A percentile compares a stretch with the other conserved stretches of the same genome.
These are phyloP conservation scores for Phytophthora aleatoria DNA, from an alignment of 352 stramenopile species.

Conservation along the genomic window DNA sequence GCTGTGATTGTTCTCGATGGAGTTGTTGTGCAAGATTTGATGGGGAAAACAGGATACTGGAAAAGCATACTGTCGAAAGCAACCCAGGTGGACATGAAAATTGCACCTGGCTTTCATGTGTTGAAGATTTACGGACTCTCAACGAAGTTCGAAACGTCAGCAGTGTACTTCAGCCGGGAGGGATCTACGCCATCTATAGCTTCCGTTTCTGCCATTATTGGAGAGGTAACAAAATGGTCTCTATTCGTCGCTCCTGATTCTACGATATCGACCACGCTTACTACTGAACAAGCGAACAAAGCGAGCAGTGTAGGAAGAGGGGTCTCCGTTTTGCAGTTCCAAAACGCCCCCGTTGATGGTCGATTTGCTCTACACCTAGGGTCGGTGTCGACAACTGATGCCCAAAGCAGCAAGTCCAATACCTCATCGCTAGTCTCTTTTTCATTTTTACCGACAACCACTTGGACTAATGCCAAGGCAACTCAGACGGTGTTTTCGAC, in stretches of 20 bases:
- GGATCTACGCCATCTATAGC: constrained; percentile 30
- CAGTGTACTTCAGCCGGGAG: constrained; percentile 54
- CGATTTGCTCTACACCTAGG: constrained; percentile 46
- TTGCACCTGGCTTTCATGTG: constrained; percentile 43
- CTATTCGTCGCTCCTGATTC: constrained; percentile 40
- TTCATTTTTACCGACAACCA: constrained; percentile 42
- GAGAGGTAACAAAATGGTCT: constrained; percentile 45
- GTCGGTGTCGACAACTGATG: constrained; percentile 39
- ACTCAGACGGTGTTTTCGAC: constrained; percentile 36
- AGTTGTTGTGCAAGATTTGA: constrained; percentile 49
- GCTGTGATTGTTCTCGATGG: constrained; percentile 53
- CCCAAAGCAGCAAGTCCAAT: constrained; percentile 41
- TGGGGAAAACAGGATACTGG: constrained; percentile 49
- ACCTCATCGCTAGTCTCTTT: constrained; percentile 48
- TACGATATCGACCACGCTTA: constrained; percentile 28
- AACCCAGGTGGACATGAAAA: constrained; percentile 45
- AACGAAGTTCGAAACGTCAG: constrained; percentile 49
- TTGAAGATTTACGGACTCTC: constrained; percentile 55
- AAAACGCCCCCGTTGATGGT: constrained; percentile 40
- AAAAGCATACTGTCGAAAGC: constrained; percentile 40
- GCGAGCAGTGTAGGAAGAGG: constrained; percentile 46
- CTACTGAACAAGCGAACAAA: constrained; percentile 41
- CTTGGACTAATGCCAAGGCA: constrained; percentile 21
- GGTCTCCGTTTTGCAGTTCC: constrained; percentile 50
- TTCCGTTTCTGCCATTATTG: constrained; percentile 31